Percentiles rank a stretch among this genome's conserved stretches.
These are phyloP conservation scores for Umbilicaria muhlenbergii DNA, from an alignment of 495 filamentous ascomycete genomes.

Conservation along the genomic window DNA sequence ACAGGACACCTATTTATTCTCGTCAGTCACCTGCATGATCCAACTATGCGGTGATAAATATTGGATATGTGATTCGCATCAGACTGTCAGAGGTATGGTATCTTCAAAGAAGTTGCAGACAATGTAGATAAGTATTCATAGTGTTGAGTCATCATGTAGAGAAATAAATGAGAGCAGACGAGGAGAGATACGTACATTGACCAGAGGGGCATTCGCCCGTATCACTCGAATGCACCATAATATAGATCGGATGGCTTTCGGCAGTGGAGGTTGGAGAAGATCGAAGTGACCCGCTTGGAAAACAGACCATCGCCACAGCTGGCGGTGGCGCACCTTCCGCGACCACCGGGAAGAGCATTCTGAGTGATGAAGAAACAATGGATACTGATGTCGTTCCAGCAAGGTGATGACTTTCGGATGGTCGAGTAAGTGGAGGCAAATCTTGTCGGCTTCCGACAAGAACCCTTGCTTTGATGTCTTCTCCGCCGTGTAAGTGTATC, in stretches of 20 bases:
- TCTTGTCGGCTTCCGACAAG: slow-evolving; percentile 36
- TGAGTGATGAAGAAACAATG: slow-evolving; percentile 53
- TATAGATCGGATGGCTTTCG: slow-evolving; percentile 42
- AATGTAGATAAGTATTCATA: slow-evolving; percentile 99
- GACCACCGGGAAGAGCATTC: slow-evolving; percentile 48
- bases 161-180: slow-evolving; percentile 10
- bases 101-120: slow-evolving; percentile 78
- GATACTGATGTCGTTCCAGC: slow-evolving; percentile 30
- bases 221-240: slow-evolving; percentile 66
- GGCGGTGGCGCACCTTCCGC: slow-evolving; percentile 60
- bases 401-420: neutral
- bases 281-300: slow-evolving; percentile 28
- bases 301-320: slow-evolving; percentile 58
- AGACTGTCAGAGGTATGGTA: slow-evolving; percentile 74
- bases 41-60: slow-evolving; percentile 6
- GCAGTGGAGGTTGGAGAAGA: neutral
- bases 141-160: slow-evolving; percentile 59
- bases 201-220: slow-evolving; percentile 73
- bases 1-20: slow-evolving; percentile 46
- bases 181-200: slow-evolving; percentile 60
- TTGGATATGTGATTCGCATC: slow-evolving; percentile 37
- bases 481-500: slow-evolving; percentile 42
- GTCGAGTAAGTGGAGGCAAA: slow-evolving; percentile 11
- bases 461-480: slow-evolving; percentile 38
- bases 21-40: slow-evolving; percentile 5